A percentile compares a stretch with the other conserved stretches of the same genome.
phyloP scores from a whole-genome alignment of 2,329 filamentous ascomycete genomes.

The Fusarium sp. region DNA sequence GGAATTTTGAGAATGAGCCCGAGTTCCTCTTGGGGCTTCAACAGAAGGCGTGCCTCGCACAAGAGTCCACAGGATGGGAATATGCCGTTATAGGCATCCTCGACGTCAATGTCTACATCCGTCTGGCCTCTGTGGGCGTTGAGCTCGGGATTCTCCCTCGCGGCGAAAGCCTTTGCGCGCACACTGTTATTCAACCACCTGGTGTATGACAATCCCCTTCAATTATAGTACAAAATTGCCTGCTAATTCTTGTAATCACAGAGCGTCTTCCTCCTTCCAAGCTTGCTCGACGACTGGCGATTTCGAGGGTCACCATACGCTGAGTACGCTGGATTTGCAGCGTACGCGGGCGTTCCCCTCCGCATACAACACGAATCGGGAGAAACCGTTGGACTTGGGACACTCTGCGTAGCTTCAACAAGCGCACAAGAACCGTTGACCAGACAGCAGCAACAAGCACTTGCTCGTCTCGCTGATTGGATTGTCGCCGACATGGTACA shows the following conservation, averaged over 20 bases:
- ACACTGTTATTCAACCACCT: constrained; percentile 57
- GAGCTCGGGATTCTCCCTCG: constrained; percentile 60
- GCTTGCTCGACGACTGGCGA: constrained; percentile 62
- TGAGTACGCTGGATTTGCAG: constrained; percentile 56
- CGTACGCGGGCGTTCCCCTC: constrained; percentile 60
- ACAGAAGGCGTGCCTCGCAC: constrained; percentile 59
- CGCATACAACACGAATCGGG: constrained; percentile 58
- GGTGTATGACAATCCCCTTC: constrained; percentile 42
- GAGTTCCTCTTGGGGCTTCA: constrained; percentile 60
- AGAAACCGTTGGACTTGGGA: constrained; percentile 58
- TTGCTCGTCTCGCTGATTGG: constrained; percentile 52
- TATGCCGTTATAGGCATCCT: constrained; percentile 62
- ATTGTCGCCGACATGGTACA: constrained; percentile 60
- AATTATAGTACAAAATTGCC: not conserved
- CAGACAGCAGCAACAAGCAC: constrained; percentile 46
- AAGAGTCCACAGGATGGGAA: constrained; percentile 62
- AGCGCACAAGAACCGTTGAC: constrained; percentile 53
- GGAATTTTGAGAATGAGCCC: constrained; percentile 56
- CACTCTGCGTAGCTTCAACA: constrained; percentile 60
- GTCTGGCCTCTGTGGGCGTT: constrained; percentile 60
- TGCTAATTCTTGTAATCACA: constrained; percentile 21
- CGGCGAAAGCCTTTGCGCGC: constrained; percentile 62
- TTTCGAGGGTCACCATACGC: constrained; percentile 60
- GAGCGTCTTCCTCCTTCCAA: constrained; percentile 59
- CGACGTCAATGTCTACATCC: constrained; percentile 60